A percentile compares a stretch with the other conserved stretches of the same genome.
Conservation (phyloP, 2,329 filamentous ascomycete genomes). For the Penicillium sp. region DNA sequence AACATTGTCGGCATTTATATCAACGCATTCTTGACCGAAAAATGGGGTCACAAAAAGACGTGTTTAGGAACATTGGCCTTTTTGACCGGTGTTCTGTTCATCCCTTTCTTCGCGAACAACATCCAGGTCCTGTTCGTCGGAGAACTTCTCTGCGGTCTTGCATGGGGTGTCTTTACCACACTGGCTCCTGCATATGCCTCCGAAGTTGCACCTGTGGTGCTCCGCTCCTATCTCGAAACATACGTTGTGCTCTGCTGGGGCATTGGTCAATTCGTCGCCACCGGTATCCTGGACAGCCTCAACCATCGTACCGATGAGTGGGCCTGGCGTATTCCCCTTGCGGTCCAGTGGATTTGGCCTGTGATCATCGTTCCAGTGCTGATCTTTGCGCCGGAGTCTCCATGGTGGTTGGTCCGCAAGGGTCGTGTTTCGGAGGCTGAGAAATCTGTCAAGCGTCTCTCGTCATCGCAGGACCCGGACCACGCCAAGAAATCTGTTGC, state of each 20-base stretch:
- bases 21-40: constrained; percentile 16
- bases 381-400: constrained; percentile 11
- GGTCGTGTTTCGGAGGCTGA: constrained; percentile 26
- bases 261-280: constrained; percentile 63
- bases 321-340: constrained; percentile 29
- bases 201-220: constrained; percentile 66
- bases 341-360: constrained; percentile 38
- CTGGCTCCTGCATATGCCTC: constrained; percentile 68
- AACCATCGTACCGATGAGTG: constrained; percentile 12
- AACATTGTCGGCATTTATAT: constrained; percentile 17
- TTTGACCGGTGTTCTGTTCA: constrained; percentile 33
- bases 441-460: constrained; percentile 23
- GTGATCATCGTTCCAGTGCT: constrained; percentile 26
- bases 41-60: constrained; percentile 17
- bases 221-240: constrained; percentile 64
- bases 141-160: constrained; percentile 34
- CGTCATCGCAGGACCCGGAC: constrained; percentile 10
- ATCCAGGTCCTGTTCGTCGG: constrained; percentile 35
- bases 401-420: constrained; percentile 20
- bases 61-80: constrained; percentile 11
- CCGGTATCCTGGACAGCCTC: constrained; percentile 7
- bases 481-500: constrained; percentile 13
- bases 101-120: constrained; percentile 37
- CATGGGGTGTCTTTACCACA: constrained; percentile 32
- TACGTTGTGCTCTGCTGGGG: constrained; percentile 67